phyloP scores from a whole-genome alignment of 192 early-diverging fungal genomes.

The Dissophora globulifera region DNA sequence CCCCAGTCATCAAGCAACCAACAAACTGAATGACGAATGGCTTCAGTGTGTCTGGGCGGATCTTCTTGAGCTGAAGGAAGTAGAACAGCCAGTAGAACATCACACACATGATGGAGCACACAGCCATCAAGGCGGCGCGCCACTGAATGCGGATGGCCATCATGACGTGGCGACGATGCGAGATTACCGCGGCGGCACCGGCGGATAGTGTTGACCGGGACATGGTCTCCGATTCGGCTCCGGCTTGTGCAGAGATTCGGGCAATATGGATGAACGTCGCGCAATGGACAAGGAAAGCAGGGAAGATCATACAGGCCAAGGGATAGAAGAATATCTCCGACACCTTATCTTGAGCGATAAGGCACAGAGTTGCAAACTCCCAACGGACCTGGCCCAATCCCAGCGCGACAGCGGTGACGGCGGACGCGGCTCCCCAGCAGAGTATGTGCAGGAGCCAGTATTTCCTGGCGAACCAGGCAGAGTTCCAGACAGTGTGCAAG shows the following conservation, averaged over 20 bases:
- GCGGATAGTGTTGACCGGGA: slow-evolving; percentile 38
- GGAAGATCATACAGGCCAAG: slow-evolving; percentile 58
- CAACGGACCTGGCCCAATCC: slow-evolving; percentile 53
- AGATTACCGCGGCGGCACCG: slow-evolving; percentile 28
- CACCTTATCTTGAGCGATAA: slow-evolving; percentile 54
- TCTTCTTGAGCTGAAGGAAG: slow-evolving; percentile 51
- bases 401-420: slow-evolving; percentile 52
- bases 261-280: slow-evolving; percentile 64
- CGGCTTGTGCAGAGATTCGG: slow-evolving; percentile 40
- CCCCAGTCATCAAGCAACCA: slow-evolving; percentile 44
- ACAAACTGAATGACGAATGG: slow-evolving; percentile 42
- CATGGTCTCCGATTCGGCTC: slow-evolving; percentile 45
- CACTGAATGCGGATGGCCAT: slow-evolving; percentile 64
- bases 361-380: slow-evolving; percentile 62
- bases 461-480: slow-evolving; percentile 55
- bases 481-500: slow-evolving; percentile 67
- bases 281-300: slow-evolving; percentile 60
- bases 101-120: slow-evolving; percentile 52
- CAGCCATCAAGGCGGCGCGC: slow-evolving; percentile 61
- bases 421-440: slow-evolving; percentile 61
- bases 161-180: slow-evolving; percentile 59
- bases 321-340: slow-evolving; percentile 64
- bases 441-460: slow-evolving; percentile 53
- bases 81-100: slow-evolving; percentile 69
- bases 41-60: slow-evolving; percentile 18